Evolutionary conservation across 75 land plant species (phyloP), one percentile per base, ranked within the genome.

Genomic region (Selaginella moellendorffii): DNA sequence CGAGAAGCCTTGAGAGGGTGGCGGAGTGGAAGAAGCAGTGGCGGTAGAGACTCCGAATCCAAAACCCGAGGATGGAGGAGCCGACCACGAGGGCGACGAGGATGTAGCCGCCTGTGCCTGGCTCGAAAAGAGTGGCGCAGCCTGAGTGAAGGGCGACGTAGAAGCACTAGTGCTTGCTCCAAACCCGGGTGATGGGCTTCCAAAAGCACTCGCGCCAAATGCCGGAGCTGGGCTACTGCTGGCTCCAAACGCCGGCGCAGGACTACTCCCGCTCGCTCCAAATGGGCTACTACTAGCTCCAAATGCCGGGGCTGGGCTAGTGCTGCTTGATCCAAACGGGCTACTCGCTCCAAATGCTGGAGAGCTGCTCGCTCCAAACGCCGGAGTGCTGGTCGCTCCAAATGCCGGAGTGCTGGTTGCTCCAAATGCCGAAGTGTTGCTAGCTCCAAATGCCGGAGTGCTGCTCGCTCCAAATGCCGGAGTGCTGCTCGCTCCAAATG

Each of bases 1-100:
- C 8, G 66, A 26, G 54, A 64, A 53, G 19, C 65, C 29, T 25
- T 65, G 53, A 1, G 72, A 64, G 2, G 72, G 12, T 0, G 72
- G 28, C 14, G 62, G 53, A 53, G 59, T 23, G 9, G 72, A 17
- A 54, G 72, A 19, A 30, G 68, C 28, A 26, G 58, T 1, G 5
- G 53, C 31, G 28, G 25, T 30, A 21, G 51, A 63, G 31, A 46
- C 18, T 19, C 71, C n/a, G 25, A 17, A 24, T 28, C 66, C 71
- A 65, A 65, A 65, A 8, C 54, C 28, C 1, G 21, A 46, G 2
- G 60, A 22, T 14, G 27, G 25, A 1, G 26, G 2, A 12, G 67
- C 1, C 1, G 66, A 22, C 54, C 21, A 0, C 1, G 0, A 12
- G 23, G 72, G 21, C 18, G 60, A n/a, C 23, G 54, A 1, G 0